These are phyloP conservation scores for Fusarium poae DNA, from an alignment of 2,329 filamentous ascomycete species.

Conservation along the genomic window DNA sequence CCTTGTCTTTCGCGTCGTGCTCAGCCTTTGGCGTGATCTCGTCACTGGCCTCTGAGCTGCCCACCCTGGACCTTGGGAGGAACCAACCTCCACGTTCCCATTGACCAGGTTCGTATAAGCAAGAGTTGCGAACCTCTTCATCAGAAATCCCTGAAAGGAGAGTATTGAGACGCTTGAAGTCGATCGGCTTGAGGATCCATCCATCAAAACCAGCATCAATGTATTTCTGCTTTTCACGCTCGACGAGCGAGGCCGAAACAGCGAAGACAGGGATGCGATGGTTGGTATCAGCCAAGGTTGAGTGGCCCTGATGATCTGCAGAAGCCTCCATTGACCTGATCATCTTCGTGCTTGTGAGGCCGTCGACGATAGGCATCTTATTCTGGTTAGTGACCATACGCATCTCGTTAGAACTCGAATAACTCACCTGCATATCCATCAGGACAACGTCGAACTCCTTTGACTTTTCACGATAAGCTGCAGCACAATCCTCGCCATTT, in stretches of 20 bases:
- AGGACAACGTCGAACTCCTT: slow-evolving; percentile 80
- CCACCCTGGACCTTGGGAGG: slow-evolving; percentile 27
- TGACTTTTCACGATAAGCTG: slow-evolving; percentile 74
- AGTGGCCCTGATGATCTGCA: slow-evolving; percentile 63
- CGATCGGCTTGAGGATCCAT: slow-evolving; percentile 90
- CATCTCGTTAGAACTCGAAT: background rate
- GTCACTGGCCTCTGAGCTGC: slow-evolving; percentile 34
- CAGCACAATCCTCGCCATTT: slow-evolving; percentile 88
- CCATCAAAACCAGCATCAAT: slow-evolving; percentile 86
- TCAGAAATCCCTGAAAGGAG: slow-evolving; percentile 79
- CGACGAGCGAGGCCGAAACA: slow-evolving; percentile 84
- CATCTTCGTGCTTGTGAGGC: slow-evolving; percentile 83
- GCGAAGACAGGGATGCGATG: slow-evolving; percentile 84
- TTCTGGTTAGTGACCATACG: slow-evolving; percentile 4
- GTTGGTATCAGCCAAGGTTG: slow-evolving; percentile 69
- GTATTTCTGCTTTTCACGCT: slow-evolving; percentile 76
- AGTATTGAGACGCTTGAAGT: slow-evolving; percentile 79
- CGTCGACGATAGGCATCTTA: slow-evolving; percentile 95
- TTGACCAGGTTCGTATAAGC: slow-evolving; percentile 76
- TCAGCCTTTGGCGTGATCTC: slow-evolving; percentile 49
- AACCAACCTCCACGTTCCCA: slow-evolving; percentile 96
- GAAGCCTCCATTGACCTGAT: slow-evolving; percentile 80
- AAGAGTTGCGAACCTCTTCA: slow-evolving; percentile 67
- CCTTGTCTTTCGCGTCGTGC: slow-evolving; percentile 26
- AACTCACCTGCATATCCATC: slow-evolving; percentile 90